Percentiles rank a stretch among this genome's conserved stretches.
These are phyloP conservation scores for Penicillium sp. DNA, from an alignment of 2,329 filamentous ascomycete genomes.

Conservation along the genomic window DNA sequence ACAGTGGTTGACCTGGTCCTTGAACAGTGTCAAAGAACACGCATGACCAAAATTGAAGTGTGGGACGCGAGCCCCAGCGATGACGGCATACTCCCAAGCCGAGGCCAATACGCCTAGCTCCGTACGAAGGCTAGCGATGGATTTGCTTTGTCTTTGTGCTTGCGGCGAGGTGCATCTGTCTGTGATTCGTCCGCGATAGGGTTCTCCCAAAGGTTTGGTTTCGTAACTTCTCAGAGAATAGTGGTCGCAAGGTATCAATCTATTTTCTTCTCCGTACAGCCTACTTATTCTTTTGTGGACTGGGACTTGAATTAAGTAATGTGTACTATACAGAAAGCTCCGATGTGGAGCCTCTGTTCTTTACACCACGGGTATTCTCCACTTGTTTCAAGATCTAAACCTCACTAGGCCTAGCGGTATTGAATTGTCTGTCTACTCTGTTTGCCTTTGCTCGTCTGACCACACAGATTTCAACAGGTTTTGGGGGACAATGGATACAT, in stretches of 20 bases:
- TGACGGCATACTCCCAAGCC: slow-evolving; percentile 32
- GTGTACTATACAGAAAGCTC: slow-evolving; percentile 24
- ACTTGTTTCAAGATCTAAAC: slow-evolving; percentile 23
- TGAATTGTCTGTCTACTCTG: slow-evolving; percentile 17
- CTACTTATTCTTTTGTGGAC: slow-evolving; percentile 22
- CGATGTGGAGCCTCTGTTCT: slow-evolving; percentile 21
- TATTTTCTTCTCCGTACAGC: too few relatives aligned
- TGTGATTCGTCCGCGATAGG: not conserved
- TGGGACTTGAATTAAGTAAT: slow-evolving; percentile 14
- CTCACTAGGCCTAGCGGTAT: slow-evolving; percentile 21
- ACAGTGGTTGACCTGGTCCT: not conserved
- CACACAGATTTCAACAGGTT: slow-evolving; percentile 1
- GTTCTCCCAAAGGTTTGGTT: not conserved
- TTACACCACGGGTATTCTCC: slow-evolving; percentile 28
- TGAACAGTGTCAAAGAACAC: slow-evolving; percentile 16
- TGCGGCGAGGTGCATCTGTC: slow-evolving; percentile 3
- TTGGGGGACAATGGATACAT: too few relatives aligned
- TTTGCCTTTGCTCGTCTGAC: slow-evolving; percentile 10
- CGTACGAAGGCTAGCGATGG: not conserved
- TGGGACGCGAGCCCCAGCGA: slow-evolving; percentile 37
- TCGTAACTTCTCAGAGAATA: not conserved
- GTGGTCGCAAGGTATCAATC: not conserved
- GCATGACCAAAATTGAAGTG: slow-evolving; percentile 28
- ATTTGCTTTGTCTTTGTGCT: slow-evolving; percentile 8
- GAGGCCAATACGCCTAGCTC: slow-evolving; percentile 20